Percentiles rank a stretch among this genome's conserved stretches.
Conservation (phyloP, 805 yeast genomes). For the Cyberlindnera subsufficiens region DNA sequence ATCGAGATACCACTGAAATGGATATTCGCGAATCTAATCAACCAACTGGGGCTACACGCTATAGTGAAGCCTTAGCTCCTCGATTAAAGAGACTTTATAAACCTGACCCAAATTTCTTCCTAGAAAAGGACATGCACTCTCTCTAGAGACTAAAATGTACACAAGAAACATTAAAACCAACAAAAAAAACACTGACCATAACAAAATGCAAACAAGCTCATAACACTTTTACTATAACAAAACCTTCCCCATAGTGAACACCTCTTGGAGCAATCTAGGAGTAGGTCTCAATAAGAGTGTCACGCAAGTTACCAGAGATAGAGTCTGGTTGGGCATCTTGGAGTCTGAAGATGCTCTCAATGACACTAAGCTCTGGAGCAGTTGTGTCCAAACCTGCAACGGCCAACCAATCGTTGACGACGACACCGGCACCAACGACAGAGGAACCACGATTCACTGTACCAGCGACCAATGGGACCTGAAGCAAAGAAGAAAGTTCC, state of each 20-base stretch:
- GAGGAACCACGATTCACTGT: conserved; percentile 96
- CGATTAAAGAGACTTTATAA: conserved; percentile 5
- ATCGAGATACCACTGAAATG: too few species aligned
- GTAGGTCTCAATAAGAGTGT: conserved; percentile 88
- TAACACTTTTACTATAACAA: not conserved
- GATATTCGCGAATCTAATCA: not conserved
- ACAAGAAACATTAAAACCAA: not conserved
- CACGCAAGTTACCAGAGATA: conserved; percentile 80
- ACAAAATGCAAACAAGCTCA: conserved; percentile 10
- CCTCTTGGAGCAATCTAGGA: conserved; percentile 33
- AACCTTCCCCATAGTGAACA: not conserved
- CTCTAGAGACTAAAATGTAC: not conserved
- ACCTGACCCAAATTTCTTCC: conserved; percentile 4
- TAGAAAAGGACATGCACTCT: conserved; percentile 1
- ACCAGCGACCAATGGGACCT: conserved; percentile 98
- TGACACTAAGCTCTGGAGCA: conserved; percentile 95
- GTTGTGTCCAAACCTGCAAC: conserved; percentile 97
- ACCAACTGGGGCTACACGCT: not conserved
- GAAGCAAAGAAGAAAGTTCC: conserved; percentile 89
- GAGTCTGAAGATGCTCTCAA: conserved; percentile 91
- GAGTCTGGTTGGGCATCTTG: conserved; percentile 89
- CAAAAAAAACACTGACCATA: conserved; percentile 4
- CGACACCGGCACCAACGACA: conserved; percentile 98
- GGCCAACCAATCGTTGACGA: conserved; percentile 96
- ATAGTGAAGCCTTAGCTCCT: not conserved